Evolutionary conservation across 345 rosid species (phyloP), one percentile per base, ranked within the genome.

Genomic region (Raphanus raphanistrum): DNA sequence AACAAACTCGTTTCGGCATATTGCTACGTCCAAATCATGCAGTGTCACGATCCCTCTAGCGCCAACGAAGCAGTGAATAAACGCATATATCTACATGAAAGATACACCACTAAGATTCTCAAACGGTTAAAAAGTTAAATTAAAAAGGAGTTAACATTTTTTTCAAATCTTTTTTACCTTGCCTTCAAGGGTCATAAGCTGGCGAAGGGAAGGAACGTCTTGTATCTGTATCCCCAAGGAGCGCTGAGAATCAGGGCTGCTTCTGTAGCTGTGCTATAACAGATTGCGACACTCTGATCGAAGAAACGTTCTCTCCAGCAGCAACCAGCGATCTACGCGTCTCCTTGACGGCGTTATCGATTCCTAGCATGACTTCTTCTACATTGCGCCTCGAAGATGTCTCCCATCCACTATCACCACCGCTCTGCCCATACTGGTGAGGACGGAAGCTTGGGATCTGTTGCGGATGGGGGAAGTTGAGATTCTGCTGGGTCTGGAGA

Each of bases 1-100:
- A 75, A 89, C 77, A 59, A 86, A 86, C 84, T 92, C 94, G 73
- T 80, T 88, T 66, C 82, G 73, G 82, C 98, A 90, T 16, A 90
- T 81, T 28, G 88, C 96, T 55, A 72, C 79, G 74, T 92, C 88
- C 89, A 94, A 79, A 77, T 94, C 98, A 82, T 88, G 79, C 78
- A 94, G 75, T 16, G 97, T 82, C 65, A 91, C 84, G 7, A 94
- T 86, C 64, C 82, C 83, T 80, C 89, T 76, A 36, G 87, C 94
- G 63, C 83, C 92, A 48, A 89, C 84, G 68, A 87, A 94, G 86
- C 98, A 94, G 78, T 89, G 92, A 67, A 94, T 92, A 82, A 89
- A 94, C 7, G 96, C 90, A 86, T 91, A 85, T 59, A 94, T 81
- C 98, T 94, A 82, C 71, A 27, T 8, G 8, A 33, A 52, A 73